Conservation (phyloP, 768 basidiomycete species). For the Trametes punicea region DNA sequence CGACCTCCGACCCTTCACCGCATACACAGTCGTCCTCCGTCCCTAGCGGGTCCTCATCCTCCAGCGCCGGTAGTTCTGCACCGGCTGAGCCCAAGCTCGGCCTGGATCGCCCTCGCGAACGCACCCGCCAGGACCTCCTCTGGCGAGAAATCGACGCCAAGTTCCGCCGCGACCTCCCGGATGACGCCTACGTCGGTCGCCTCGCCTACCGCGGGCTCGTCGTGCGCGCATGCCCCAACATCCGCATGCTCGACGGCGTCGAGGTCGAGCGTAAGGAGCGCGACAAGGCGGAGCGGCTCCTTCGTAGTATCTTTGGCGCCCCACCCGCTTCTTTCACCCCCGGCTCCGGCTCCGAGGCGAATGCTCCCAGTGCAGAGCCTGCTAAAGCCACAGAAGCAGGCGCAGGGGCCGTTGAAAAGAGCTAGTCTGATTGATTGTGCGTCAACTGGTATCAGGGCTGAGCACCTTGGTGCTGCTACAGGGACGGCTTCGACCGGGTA, state of each 20-base stretch:
- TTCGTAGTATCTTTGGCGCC: conserved; percentile 45
- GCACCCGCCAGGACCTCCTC: conserved; percentile 12
- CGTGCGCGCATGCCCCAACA: conserved; percentile 65
- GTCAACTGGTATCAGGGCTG: not conserved
- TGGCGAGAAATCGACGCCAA: conserved; percentile 82
- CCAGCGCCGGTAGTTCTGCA: not conserved
- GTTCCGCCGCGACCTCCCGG: conserved; percentile 88
- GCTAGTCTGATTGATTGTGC: conserved; percentile 4
- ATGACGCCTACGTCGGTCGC: conserved; percentile 82
- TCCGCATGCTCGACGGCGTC: conserved; percentile 85
- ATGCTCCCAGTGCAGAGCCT: not conserved
- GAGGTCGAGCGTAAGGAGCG: conserved; percentile 80
- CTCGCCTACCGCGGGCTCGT: conserved; percentile 87
- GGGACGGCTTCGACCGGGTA: not conserved
- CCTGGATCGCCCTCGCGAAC: conserved; percentile 14
- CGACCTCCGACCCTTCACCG: not conserved
- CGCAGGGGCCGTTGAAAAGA: conserved; percentile 5
- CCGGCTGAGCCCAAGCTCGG: conserved; percentile 7
- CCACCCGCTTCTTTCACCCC: not conserved
- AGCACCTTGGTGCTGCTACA: not conserved
- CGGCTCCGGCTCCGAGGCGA: not conserved
- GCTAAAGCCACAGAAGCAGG: not conserved
- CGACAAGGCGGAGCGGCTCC: conserved; percentile 70
- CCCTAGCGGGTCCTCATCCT: not conserved
- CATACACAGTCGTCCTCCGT: not conserved